phyloP scores from a whole-genome alignment of 352 stramenopile species.

The Thraustochytrium striatum region DNA sequence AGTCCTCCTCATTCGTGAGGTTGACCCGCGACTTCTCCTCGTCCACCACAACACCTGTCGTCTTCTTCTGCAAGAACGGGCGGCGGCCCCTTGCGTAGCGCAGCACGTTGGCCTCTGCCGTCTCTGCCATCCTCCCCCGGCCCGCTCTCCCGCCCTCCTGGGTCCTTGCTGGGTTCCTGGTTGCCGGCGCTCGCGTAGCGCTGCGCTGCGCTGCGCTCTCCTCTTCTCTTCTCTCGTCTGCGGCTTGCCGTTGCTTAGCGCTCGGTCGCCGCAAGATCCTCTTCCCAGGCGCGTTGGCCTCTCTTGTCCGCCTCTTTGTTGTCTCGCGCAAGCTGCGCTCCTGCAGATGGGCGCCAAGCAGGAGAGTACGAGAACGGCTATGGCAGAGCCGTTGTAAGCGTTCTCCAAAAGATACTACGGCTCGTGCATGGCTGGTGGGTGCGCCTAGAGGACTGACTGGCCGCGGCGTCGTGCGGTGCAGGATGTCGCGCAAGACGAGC shows the following conservation, averaged over 20 bases:
- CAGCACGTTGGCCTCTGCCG: not conserved
- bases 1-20: slow-evolving; percentile 6
- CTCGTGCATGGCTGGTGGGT: too few species aligned
- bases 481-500: too few species aligned
- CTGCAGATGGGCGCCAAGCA: too few species aligned
- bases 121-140: not conserved
- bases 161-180: not conserved
- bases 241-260: not conserved
- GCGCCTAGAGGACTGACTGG: too few species aligned
- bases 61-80: slow-evolving; percentile 4
- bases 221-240: not conserved
- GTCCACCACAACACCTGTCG: not conserved
- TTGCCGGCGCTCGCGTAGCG: not conserved
- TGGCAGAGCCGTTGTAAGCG: too few species aligned
- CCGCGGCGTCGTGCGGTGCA: too few species aligned
- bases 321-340: too few species aligned
- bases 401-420: too few species aligned
- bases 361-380: too few species aligned
- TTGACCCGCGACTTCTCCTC: not conserved
- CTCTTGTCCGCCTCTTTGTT: too few species aligned
- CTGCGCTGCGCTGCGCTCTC: not conserved
- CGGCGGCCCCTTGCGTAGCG: slow-evolving; percentile 1
- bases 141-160: not conserved
- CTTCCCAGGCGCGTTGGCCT: too few species aligned
- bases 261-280: not conserved